Evolutionary conservation across 2,329 filamentous ascomycete genomes (phyloP), one percentile per base, ranked within the genome.

Genomic region (Botrytis porri): DNA sequence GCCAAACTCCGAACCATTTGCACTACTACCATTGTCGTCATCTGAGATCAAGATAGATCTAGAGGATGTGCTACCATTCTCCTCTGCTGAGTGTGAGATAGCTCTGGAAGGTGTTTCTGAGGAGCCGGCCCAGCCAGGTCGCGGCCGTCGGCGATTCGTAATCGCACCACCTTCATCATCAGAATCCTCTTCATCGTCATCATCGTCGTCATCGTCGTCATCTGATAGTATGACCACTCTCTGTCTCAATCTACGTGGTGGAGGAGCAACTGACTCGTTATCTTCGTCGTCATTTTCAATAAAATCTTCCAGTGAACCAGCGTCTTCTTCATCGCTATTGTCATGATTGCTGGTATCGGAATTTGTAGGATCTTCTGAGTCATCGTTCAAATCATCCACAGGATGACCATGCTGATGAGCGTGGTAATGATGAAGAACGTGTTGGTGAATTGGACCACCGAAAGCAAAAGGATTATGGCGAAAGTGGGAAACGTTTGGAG

Each of bases 151-250:
- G n/a, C 78, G 75, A 64, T 75, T 78, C 37, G 77, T 77, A 22
- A 80, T 75, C 29, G 75, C 77, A 41, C 79, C 79, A 43, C 79
- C 80, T 73, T 80, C 79, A 69, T 81, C 79, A 12, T 80, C 78
- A 66, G 70, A 72, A 48, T 64, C 18, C 12, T 48, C 41, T 25
- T 35, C 39, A 25, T 45, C 62, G 10, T 41, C 35, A 12, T 37
- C 59, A 18, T 41, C 14, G 2, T 62, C 61, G 3, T 62, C 76
- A 62, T 80, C 66, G 7, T 69, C 69, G 3, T 67, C 77, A 72
- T 80, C 79, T n/a, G 79, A 79, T 63, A 78, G 75, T 29, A 78
- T 75, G 51, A 76, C 77, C 59, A 64, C 59, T 57, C 65, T 57
- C 41, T 69, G 69, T 57, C 41, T 48, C 41, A 10, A n/a, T 43